Base-by-base conservation (phyloP, 345 rosid species). In the Corchorus capsularis region DNA sequence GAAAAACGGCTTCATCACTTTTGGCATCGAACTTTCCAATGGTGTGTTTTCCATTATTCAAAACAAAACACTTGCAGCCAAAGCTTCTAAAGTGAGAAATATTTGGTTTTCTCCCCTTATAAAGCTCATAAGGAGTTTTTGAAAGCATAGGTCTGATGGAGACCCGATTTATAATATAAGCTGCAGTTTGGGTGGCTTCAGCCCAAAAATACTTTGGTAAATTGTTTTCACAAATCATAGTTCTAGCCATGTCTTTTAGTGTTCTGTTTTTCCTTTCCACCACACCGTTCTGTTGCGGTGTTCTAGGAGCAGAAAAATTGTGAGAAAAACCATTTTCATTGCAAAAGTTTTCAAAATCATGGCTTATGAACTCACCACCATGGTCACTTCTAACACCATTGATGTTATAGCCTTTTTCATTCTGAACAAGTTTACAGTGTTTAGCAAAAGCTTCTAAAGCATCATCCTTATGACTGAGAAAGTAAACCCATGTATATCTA, bases 51-150 rank as follows among this genome's bases (percentile, higher is more conserved):
- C 57, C 12, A 32, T 41, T 74, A 27, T 74, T 74, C 16, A 59
- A 54, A 10, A 73, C 34, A 43, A 41, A 61, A 16, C 55, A 73
- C 4, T 71, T 59, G 27, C 77, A 45, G 1, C 60, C 59, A 46
- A 74, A 63, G 1, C 43, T 12, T 5, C 47, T 41, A 13, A 74
- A 63, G 46, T 62, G 47, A 13, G 57, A 19, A 46, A 74, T 19
- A 3, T 62, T 74, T 0, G 43, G 43, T 2, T 39, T 39, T 6
- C 4, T 39, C 4, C 43, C 43, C 2, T 39, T 39, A 6, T 15
- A 73, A n/a, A 61, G 55, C 57, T 73, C 68, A 39, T 60, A 73
- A 53, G 27, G 27, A 47, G 76, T 39, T 73, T 73, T 73, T 1
- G 35, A 43, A 13, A 73, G 43, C 12, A 32, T 20, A 12, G 59